Conservation (phyloP, 2,329 filamentous ascomycete species). For the Corinectria fuckeliana region DNA sequence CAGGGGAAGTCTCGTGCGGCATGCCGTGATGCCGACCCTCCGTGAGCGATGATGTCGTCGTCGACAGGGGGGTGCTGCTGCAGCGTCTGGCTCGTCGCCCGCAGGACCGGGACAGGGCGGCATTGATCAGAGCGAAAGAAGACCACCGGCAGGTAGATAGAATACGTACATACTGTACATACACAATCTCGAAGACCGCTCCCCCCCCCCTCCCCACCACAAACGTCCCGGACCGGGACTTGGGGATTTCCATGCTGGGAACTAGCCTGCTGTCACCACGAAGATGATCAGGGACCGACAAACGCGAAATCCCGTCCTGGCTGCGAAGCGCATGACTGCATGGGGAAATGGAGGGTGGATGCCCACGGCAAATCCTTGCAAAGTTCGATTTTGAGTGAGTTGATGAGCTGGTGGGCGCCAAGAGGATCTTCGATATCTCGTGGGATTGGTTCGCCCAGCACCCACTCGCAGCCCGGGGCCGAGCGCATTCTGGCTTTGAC, state of each 20-base stretch:
- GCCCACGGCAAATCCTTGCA: conserved; percentile 1
- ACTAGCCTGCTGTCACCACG: background rate
- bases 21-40: conserved; percentile 25
- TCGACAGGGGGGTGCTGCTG: conserved; percentile 1
- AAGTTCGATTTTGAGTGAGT: background rate
- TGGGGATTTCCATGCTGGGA: background rate
- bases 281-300: background rate
- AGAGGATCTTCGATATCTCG: conserved; percentile 1
- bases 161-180: background rate
- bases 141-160: no score
- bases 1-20: conserved; percentile 10
- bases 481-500: background rate
- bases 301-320: background rate
- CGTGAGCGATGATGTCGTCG: conserved; percentile 4
- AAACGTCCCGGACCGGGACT: background rate
- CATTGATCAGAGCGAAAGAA: conserved; percentile 8
- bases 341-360: background rate
- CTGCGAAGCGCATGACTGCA: background rate
- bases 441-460: background rate
- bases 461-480: background rate
- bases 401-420: background rate
- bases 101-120: conserved; percentile 9
- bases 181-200: background rate
- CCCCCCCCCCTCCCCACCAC: no score
- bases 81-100: no score